phyloP scores from a whole-genome alignment of 768 basidiomycete species.

The Mycena alexandri region DNA sequence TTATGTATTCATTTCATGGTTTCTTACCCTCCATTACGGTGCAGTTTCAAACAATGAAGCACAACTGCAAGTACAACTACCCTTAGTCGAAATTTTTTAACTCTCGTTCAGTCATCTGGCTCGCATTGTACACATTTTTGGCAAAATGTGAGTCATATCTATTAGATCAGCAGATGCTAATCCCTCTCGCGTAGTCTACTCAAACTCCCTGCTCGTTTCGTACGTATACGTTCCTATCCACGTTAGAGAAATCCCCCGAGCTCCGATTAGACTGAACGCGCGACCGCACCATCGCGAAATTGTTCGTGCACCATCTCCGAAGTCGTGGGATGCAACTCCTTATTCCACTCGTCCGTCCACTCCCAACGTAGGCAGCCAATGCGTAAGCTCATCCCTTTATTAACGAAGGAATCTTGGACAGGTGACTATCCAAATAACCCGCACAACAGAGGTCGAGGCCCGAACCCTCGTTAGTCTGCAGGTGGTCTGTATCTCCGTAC shows the following conservation, averaged over 20 bases:
- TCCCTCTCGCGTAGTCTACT: conserved; percentile 21
- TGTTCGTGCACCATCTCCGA: conserved; percentile 25
- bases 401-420: not conserved
- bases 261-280: conserved; percentile 12
- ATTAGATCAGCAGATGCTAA: not conserved
- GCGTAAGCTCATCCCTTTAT: not conserved
- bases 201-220: conserved; percentile 35
- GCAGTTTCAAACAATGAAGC: conserved; percentile 36
- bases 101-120: conserved; percentile 45
- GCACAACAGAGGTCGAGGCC: conserved; percentile 4
- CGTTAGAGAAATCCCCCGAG: not conserved
- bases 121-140: conserved; percentile 47
- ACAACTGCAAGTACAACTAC: conserved; percentile 34
- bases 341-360: conserved; percentile 3
- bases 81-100: not conserved
- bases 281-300: conserved; percentile 18
- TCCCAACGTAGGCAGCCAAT: not conserved
- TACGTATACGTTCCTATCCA: conserved; percentile 1
- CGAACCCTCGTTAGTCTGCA: not conserved
- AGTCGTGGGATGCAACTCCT: conserved; percentile 20
- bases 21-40: not conserved
- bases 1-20: not conserved
- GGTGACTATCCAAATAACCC: conserved; percentile 23
- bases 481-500: conserved; percentile 7
- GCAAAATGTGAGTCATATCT: conserved; percentile 45